These are phyloP conservation scores for Raphanus raphanistrum DNA, from an alignment of 345 rosid species.

Conservation along the genomic window DNA sequence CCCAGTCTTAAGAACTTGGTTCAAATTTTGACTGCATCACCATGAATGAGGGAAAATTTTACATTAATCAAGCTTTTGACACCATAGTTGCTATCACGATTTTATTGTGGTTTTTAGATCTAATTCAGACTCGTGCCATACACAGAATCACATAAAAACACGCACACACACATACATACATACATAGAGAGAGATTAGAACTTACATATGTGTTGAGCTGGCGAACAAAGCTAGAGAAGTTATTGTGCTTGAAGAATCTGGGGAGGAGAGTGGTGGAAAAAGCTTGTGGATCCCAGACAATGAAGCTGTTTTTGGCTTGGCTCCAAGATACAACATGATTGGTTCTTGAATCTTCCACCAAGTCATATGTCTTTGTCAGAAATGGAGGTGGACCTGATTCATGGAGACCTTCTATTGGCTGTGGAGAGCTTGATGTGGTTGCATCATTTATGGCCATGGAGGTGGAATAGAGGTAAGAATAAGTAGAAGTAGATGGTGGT, in stretches of 20 bases:
- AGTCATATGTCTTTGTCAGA: slow-evolving; percentile 68
- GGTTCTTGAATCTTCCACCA: slow-evolving; percentile 61
- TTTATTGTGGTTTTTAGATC: slow-evolving; percentile 23
- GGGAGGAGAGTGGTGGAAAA: slow-evolving; percentile 60
- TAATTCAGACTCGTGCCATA: slow-evolving; percentile 5
- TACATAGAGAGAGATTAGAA: slow-evolving; percentile 16
- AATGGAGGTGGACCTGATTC: slow-evolving; percentile 75
- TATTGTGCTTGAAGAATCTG: slow-evolving; percentile 72
- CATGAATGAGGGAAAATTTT: background rate
- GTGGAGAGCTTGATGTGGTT: slow-evolving; percentile 42
- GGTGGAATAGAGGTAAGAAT: slow-evolving; percentile 28
- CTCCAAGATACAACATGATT: slow-evolving; percentile 73
- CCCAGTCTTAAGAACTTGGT: slow-evolving; percentile 23
- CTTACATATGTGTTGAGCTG: slow-evolving; percentile 84
- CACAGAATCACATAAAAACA: background rate
- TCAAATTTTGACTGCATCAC: slow-evolving; percentile 5
- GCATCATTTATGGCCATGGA: slow-evolving; percentile 27
- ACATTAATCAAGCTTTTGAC: slow-evolving; percentile 17
- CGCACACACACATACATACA: background rate
- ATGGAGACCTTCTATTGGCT: slow-evolving; percentile 62
- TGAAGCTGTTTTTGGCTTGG: slow-evolving; percentile 59
- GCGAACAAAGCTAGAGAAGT: slow-evolving; percentile 82
- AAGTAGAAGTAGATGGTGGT: slow-evolving; percentile 32
- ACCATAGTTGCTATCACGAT: slow-evolving; percentile 11
- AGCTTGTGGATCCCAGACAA: slow-evolving; percentile 71